A percentile compares a stretch with the other conserved stretches of the same genome.
phyloP scores from a whole-genome alignment of 2,329 filamentous ascomycete genomes.

The Scortechinia acanthostroma region DNA sequence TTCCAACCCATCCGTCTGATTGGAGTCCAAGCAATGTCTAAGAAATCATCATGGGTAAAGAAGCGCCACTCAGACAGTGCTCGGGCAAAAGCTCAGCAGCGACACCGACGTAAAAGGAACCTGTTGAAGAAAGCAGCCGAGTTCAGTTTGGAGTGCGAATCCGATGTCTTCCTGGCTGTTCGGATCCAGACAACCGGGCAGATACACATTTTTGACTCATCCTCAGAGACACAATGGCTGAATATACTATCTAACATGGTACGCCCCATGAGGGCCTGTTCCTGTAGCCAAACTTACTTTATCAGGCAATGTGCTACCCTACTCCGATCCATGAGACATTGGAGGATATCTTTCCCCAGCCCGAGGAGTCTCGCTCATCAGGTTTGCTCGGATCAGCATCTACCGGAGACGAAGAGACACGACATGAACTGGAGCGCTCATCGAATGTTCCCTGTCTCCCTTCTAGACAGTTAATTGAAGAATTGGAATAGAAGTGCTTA shows the following conservation, averaged over 20 bases:
- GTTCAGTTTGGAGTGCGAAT: neutral
- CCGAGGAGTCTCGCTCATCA: neutral
- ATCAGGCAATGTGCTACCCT: neutral
- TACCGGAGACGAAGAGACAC: slow-evolving; percentile 1
- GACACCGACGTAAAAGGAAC: neutral
- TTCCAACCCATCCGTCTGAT: slow-evolving; percentile 4
- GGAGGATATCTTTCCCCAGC: neutral
- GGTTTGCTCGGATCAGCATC: neutral
- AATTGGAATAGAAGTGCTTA: too few species aligned
- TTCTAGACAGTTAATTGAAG: too few species aligned
- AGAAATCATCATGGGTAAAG: slow-evolving; percentile 3
- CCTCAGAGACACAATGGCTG: slow-evolving; percentile 4
- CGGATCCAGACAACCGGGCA: neutral
- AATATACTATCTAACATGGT: slow-evolving; percentile 5
- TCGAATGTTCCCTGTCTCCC: too few species aligned
- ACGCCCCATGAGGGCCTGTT: slow-evolving; percentile 2
- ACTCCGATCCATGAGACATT: neutral
- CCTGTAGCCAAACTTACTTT: neutral
- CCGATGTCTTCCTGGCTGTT: neutral
- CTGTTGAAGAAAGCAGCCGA: neutral
- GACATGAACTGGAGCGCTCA: too few species aligned
- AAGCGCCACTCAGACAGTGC: neutral
- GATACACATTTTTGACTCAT: neutral
- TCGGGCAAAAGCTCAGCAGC: neutral
- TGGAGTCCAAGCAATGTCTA: slow-evolving; percentile 4